A percentile compares a stretch with the other conserved stretches of the same genome.
Conservation (phyloP, 2,329 filamentous ascomycete species). For the Trichoderma simmonsii region DNA sequence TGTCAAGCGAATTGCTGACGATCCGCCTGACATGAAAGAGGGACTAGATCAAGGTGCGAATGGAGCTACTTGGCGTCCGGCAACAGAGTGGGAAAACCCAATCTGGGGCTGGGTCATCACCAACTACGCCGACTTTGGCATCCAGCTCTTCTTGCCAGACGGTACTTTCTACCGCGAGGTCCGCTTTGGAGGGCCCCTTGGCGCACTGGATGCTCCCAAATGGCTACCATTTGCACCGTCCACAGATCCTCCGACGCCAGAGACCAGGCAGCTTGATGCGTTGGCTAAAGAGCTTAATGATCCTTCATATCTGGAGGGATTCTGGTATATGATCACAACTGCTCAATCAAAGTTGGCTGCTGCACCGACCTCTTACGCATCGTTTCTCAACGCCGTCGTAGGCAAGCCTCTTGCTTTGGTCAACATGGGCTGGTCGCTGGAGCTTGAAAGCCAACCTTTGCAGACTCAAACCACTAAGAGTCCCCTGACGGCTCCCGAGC, state of each 20-base stretch:
- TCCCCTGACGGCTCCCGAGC: not conserved
- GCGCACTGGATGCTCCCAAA: not conserved
- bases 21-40: not conserved
- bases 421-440: not conserved
- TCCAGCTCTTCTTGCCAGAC: not conserved
- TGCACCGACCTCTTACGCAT: not conserved
- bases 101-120: not conserved
- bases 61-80: not conserved
- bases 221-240: not conserved
- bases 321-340: not conserved
- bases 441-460: not conserved
- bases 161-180: not conserved
- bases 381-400: not conserved
- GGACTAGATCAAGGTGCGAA: not conserved
- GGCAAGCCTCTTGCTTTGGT: not conserved
- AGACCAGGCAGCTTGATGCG: not conserved
- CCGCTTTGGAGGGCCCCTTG: not conserved
- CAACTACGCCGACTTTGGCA: not conserved
- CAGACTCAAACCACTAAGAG: not conserved
- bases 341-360: not conserved
- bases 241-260: not conserved
- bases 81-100: not conserved
- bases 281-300: not conserved
- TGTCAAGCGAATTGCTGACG: not conserved
- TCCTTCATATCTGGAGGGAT: not conserved